Evolutionary conservation across 495 filamentous ascomycete genomes (phyloP).

Genomic region (Podospora pseudopauciseta): DNA sequence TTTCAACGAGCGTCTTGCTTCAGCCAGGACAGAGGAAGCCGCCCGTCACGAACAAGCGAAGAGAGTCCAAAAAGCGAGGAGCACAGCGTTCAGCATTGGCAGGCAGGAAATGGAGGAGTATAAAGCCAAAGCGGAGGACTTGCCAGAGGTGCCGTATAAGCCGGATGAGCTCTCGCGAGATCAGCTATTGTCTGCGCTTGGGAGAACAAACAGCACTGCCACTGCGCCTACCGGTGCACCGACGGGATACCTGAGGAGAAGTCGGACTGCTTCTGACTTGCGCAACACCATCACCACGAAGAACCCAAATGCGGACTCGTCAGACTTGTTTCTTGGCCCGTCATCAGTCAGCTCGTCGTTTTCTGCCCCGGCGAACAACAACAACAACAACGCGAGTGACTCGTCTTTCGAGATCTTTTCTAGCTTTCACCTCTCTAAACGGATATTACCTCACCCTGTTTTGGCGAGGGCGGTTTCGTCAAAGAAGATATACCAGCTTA

Average conservation of each 20-base stretch:
- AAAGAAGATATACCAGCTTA: constrained; percentile 74
- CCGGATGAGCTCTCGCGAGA: constrained; percentile 57
- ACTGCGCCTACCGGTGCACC: constrained; percentile 48
- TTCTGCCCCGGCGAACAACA: constrained; percentile 4
- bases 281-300: not conserved
- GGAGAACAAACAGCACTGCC: constrained; percentile 45
- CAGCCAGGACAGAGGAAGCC: constrained; percentile 56
- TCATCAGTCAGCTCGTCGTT: constrained; percentile 7
- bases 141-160: constrained; percentile 46
- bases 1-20: constrained; percentile 84
- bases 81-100: constrained; percentile 67
- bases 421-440: constrained; percentile 74
- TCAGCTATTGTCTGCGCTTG: constrained; percentile 55
- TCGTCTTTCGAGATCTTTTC: constrained; percentile 82
- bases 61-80: constrained; percentile 57
- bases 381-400: constrained; percentile 13
- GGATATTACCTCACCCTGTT: constrained; percentile 77
- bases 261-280: constrained; percentile 12
- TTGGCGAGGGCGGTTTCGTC: constrained; percentile 69
- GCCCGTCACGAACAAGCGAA: constrained; percentile 52
- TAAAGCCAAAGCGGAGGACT: constrained; percentile 56
- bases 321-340: not conserved
- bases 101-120: constrained; percentile 62
- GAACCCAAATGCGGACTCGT: not conserved
- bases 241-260: not conserved